Conservation (phyloP, 1,139 yeast genomes). For the Ogataea hybrid region DNA sequence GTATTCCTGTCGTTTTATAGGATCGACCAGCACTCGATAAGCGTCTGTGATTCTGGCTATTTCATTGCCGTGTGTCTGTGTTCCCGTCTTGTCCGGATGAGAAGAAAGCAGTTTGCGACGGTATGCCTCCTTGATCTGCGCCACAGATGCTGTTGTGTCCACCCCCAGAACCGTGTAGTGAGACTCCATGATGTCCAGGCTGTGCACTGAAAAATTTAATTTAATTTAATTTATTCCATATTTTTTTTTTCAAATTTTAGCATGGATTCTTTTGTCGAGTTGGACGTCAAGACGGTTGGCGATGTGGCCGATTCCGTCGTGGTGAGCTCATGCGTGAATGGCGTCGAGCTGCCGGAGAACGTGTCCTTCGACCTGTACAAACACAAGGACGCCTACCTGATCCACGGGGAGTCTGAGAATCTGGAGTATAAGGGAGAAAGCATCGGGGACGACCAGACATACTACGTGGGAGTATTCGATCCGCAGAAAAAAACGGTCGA, state of each 20-base stretch:
- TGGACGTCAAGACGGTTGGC: slow-evolving; percentile 26
- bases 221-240: not conserved
- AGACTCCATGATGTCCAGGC: slow-evolving; percentile 6
- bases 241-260: slow-evolving; percentile 1
- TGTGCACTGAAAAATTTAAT: slow-evolving; percentile 19
- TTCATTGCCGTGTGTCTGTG: not conserved
- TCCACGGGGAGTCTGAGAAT: slow-evolving; percentile 77
- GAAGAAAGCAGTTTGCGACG: slow-evolving; percentile 50
- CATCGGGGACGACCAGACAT: slow-evolving; percentile 34
- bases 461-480: slow-evolving; percentile 64
- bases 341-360: slow-evolving; percentile 58
- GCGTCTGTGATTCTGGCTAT: slow-evolving; percentile 38
- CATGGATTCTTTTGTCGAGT: slow-evolving; percentile 33
- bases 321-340: slow-evolving; percentile 69
- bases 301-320: slow-evolving; percentile 37
- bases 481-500: slow-evolving; percentile 58
- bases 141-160: slow-evolving; percentile 35
- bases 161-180: slow-evolving; percentile 57
- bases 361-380: slow-evolving; percentile 64
- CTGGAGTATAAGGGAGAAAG: slow-evolving; percentile 71
- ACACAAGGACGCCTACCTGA: slow-evolving; percentile 43
- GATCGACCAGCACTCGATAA: slow-evolving; percentile 49
- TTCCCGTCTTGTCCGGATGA: slow-evolving; percentile 70
- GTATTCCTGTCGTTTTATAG: slow-evolving; percentile 41
- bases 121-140: slow-evolving; percentile 61